phyloP scores from a whole-genome alignment of 176 grass and related monocot genomes.

The Ensete ventricosum region DNA sequence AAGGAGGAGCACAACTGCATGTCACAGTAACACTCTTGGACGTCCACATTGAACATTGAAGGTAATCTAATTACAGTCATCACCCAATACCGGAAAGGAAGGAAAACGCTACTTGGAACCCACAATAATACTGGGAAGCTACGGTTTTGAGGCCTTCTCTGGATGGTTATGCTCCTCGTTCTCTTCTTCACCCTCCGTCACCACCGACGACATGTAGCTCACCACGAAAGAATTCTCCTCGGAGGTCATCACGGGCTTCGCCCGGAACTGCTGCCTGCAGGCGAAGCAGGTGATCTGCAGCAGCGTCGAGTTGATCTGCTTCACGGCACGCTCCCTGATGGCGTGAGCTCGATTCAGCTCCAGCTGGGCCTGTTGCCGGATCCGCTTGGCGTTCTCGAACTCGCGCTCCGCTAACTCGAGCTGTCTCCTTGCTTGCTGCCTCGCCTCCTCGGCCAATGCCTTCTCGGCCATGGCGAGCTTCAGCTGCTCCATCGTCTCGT shows the following conservation, averaged over 20 bases:
- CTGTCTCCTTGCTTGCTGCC: constrained; percentile 10
- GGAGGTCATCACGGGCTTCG: not conserved
- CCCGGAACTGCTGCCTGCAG: constrained; percentile 13
- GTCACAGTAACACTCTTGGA: not conserved
- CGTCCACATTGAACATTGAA: not conserved
- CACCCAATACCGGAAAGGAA: too few species aligned
- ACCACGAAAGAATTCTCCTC: constrained; percentile 11
- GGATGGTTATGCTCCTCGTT: not conserved
- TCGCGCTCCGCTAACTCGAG: constrained; percentile 15
- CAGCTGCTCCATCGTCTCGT: constrained; percentile 5
- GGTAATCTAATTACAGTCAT: too few species aligned
- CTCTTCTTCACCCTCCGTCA: constrained; percentile 18
- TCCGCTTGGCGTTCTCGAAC: constrained; percentile 11
- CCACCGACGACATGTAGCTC: constrained; percentile 24
- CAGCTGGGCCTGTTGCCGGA: constrained; percentile 9
- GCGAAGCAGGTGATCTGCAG: constrained; percentile 13
- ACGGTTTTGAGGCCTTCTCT: not conserved
- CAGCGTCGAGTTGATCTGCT: constrained; percentile 12
- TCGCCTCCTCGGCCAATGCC: constrained; percentile 6
- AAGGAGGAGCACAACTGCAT: not conserved
- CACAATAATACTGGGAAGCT: not conserved
- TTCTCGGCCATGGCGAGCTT: constrained; percentile 3
- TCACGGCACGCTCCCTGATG: constrained; percentile 5
- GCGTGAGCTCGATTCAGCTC: constrained; percentile 14
- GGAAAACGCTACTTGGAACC: too few species aligned